phyloP scores from a whole-genome alignment of 148 eudicot species.

The Camellia japonica region DNA sequence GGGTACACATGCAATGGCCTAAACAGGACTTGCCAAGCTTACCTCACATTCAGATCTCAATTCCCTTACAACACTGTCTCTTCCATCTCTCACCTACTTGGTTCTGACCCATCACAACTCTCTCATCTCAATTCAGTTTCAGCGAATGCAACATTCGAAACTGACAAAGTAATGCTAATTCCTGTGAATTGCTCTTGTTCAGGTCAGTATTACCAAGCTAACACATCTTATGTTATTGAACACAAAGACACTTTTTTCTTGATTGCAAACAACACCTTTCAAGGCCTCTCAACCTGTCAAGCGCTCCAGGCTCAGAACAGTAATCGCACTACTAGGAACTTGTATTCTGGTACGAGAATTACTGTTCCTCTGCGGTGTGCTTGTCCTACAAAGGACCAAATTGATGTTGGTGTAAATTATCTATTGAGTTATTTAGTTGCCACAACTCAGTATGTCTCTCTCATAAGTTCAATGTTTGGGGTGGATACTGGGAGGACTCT shows the following conservation, averaged over 20 bases:
- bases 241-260: constrained; percentile 23
- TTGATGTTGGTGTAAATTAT: constrained; percentile 51
- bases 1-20: constrained; percentile 80
- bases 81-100: constrained; percentile 51
- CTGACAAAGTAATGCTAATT: constrained; percentile 51
- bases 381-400: constrained; percentile 75
- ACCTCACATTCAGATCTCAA: constrained; percentile 56
- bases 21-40: constrained; percentile 55
- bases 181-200: constrained; percentile 79
- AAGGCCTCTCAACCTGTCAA: constrained; percentile 71
- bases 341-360: constrained; percentile 37
- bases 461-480: constrained; percentile 50
- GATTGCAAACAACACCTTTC: constrained; percentile 48
- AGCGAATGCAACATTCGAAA: constrained; percentile 24
- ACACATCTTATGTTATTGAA: constrained; percentile 40
- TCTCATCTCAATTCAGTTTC: constrained; percentile 51
- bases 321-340: constrained; percentile 13
- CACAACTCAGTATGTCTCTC: constrained; percentile 21
- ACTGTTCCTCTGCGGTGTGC: constrained; percentile 79
- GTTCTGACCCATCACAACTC: constrained; percentile 34
- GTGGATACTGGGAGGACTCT: constrained; percentile 46
- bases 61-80: constrained; percentile 53
- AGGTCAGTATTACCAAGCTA: constrained; percentile 62
- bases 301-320: constrained; percentile 50
- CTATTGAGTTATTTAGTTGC: constrained; percentile 59